Conservation (phyloP, 2,329 filamentous ascomycete genomes). For the Colletotrichum kahawae region DNA sequence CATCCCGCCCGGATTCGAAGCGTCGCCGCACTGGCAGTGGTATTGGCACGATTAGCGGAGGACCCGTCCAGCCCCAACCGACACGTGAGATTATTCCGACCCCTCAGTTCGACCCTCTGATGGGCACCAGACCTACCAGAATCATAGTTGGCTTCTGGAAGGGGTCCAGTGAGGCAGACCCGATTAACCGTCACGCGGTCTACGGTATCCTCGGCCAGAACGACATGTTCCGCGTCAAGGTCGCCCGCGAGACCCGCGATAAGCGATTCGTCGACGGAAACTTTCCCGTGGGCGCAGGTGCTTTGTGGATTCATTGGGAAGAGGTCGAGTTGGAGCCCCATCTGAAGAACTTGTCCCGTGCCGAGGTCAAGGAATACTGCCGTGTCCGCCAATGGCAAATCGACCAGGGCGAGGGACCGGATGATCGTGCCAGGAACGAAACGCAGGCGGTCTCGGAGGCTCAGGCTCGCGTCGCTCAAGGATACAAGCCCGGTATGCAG, state of each 20-base stretch:
- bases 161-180: conserved; percentile 52
- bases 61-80: conserved; percentile 20
- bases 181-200: conserved; percentile 63
- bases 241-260: conserved; percentile 64
- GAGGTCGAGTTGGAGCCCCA: conserved; percentile 65
- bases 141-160: conserved; percentile 66
- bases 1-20: conserved; percentile 46
- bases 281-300: conserved; percentile 64
- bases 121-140: conserved; percentile 59
- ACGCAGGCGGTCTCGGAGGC: conserved; percentile 56
- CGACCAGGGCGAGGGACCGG: conserved; percentile 55
- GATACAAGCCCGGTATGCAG: conserved; percentile 24
- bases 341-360: conserved; percentile 52
- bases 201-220: conserved; percentile 67
- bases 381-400: conserved; percentile 65
- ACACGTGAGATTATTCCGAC: background rate
- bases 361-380: conserved; percentile 68
- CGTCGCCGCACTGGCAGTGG: conserved; percentile 49
- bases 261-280: conserved; percentile 63
- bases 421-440: conserved; percentile 56
- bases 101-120: conserved; percentile 44
- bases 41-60: conserved; percentile 36
- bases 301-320: conserved; percentile 67
- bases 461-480: conserved; percentile 45
- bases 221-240: conserved; percentile 69